Base-by-base conservation (phyloP, 2,329 filamentous ascomycete genomes). In the Hymenotorrendiella dingleyae region DNA sequence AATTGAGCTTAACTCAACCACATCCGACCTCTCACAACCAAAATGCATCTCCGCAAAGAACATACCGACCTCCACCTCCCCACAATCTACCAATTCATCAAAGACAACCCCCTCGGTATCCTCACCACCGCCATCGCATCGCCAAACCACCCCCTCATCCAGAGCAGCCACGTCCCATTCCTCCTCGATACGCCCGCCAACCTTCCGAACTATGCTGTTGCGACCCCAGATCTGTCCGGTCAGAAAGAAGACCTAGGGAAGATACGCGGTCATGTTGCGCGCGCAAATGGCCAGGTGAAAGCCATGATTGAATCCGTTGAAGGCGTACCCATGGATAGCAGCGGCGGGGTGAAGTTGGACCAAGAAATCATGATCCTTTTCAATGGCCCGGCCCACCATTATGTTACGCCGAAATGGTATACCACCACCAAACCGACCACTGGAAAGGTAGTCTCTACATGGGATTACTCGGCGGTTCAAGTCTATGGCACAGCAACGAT, bases 321-420 rank as follows among this genome's bases (percentile, higher is more conserved):
- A 39, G 26, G n/a, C 4, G 22, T 12, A 12, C 16, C 20, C 5
- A 21, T 10, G 8, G 29, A 33, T 6, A 33, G 14, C n/a, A n/a
- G n/a, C 10, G 11, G 11, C 14, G 11, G 20, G 10, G 26, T 17
- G 7, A 39, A 26, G 22, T 60, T 72, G 16, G 60, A 68, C 40
- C 59, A 77, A 24, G 79, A 84, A 43, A 77, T 84, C 1, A 59
- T 80, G 22, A 65, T 85, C 3, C 64, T 84, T 12, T 85, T 86
- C 67, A 83, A 69, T 34, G 68, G 67, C 0, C 65, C 71, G 0
- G 58, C 67, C 1, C 72, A 84, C 27, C 76, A 81, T 61, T 85
- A 85, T 52, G 72, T 85, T 4, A 83, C 81, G 0, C 78, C 81
- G 1, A 80, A 82, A 46, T 84, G 84, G 62, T 85, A 84, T 64